Conservation (phyloP, 2,329 filamentous ascomycete genomes). For the Coniella lustricola region DNA sequence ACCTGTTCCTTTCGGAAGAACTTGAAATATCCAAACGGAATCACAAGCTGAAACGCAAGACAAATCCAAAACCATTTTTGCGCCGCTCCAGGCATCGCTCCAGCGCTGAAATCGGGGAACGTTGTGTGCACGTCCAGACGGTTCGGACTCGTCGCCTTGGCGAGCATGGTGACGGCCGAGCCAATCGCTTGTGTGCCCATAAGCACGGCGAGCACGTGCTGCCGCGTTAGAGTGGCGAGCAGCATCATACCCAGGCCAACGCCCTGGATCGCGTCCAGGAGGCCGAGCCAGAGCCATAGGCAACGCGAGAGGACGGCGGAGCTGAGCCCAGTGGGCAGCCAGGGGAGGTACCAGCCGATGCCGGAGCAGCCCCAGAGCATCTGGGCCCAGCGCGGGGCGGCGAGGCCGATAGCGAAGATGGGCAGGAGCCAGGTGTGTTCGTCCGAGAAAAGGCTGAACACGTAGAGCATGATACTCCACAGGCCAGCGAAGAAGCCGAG, state of each 20-base stretch:
- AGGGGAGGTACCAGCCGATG: constrained; percentile 56
- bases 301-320: constrained; percentile 50
- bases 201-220: constrained; percentile 58
- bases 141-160: constrained; percentile 53
- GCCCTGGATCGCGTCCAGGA: constrained; percentile 58
- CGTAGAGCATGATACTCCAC: constrained; percentile 46
- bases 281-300: constrained; percentile 62
- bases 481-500: constrained; percentile 46
- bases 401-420: constrained; percentile 60
- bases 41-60: constrained; percentile 47
- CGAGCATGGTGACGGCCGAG: constrained; percentile 51
- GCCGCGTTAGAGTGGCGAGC: constrained; percentile 55
- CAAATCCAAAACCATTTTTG: constrained; percentile 56
- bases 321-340: constrained; percentile 47
- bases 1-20: constrained; percentile 54
- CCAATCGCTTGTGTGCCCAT: constrained; percentile 56
- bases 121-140: constrained; percentile 52
- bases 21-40: constrained; percentile 50
- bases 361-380: constrained; percentile 59
- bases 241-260: constrained; percentile 64
- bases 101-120: constrained; percentile 53
- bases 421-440: constrained; percentile 62
- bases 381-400: constrained; percentile 59
- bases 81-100: constrained; percentile 37
- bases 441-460: constrained; percentile 48